Evolutionary conservation across 2,329 filamentous ascomycete species (phyloP).

Genomic region (Orbilia quercus): DNA sequence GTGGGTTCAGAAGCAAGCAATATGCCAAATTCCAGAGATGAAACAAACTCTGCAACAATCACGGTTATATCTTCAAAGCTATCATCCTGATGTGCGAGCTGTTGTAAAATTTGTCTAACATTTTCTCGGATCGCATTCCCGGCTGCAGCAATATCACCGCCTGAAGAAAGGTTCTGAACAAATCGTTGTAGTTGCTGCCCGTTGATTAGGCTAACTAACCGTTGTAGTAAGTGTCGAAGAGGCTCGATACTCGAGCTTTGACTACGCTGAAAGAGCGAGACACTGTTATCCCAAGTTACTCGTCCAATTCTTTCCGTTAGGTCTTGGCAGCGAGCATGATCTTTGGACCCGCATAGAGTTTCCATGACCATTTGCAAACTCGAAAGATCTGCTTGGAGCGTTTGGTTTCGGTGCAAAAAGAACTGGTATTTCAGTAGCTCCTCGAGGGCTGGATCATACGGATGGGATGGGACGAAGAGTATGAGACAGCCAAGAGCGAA

Average conservation of each 20-base stretch:
- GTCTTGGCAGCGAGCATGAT: constrained; percentile 22
- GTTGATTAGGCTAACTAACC: constrained; percentile 25
- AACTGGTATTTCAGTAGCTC: constrained; percentile 30
- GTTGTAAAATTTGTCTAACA: constrained; percentile 41
- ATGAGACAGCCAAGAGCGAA: constrained; percentile 79
- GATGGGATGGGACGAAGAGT: constrained; percentile 85
- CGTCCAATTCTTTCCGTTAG: constrained; percentile 23
- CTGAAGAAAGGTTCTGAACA: constrained; percentile 24
- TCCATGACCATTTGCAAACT: constrained; percentile 41
- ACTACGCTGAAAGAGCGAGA: constrained; percentile 40
- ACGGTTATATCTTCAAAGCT: constrained; percentile 42
- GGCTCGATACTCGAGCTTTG: constrained; percentile 40
- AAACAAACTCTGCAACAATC: constrained; percentile 44
- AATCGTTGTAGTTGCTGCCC: constrained; percentile 43
- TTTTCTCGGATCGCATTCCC: constrained; percentile 45
- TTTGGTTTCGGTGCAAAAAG: constrained; percentile 28
- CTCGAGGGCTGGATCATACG: constrained; percentile 78
- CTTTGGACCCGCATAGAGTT: constrained; percentile 23
- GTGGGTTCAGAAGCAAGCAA: constrained; percentile 32
- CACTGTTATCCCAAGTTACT: constrained; percentile 32
- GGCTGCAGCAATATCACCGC: constrained; percentile 10
- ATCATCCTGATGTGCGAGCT: constrained; percentile 42
- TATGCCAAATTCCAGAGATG: constrained; percentile 38
- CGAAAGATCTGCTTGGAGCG: constrained; percentile 20
- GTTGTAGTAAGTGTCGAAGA: constrained; percentile 35